Conservation (phyloP, 1,284 basidiomycete species). For the Fomitopsis pinicola region DNA sequence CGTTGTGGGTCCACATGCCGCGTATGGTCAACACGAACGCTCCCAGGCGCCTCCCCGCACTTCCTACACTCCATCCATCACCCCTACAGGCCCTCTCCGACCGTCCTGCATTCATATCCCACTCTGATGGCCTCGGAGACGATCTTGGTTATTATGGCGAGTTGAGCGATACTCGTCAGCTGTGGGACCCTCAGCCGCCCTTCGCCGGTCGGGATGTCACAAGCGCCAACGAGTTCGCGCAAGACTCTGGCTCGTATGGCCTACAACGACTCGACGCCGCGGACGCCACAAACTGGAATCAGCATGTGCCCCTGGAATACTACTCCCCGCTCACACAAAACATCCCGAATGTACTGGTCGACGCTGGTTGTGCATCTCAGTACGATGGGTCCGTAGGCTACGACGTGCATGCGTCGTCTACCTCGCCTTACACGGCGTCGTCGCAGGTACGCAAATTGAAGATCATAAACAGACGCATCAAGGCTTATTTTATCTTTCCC, state of each 20-base stretch:
- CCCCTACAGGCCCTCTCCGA: neutral
- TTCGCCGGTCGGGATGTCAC: conserved; percentile 7
- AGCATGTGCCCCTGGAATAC: conserved; percentile 13
- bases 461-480: conserved; percentile 16
- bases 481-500: conserved; percentile 7
- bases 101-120: neutral
- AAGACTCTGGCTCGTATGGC: conserved; percentile 10
- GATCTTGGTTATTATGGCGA: neutral
- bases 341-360: conserved; percentile 5
- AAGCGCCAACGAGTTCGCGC: conserved; percentile 9
- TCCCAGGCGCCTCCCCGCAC: neutral
- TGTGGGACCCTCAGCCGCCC: conserved; percentile 9
- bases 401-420: conserved; percentile 5
- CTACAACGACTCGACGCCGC: conserved; percentile 8
- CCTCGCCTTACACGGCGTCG: conserved; percentile 10
- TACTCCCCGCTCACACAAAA: conserved; percentile 8
- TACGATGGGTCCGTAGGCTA: conserved; percentile 2
- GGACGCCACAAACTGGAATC: conserved; percentile 16
- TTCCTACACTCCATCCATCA: neutral
- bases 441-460: conserved; percentile 11
- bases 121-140: too few species aligned
- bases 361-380: conserved; percentile 6
- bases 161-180: conserved; percentile 10
- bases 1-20: neutral
- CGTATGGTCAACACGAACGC: neutral